phyloP scores from a whole-genome alignment of 805 yeast genomes.

The Starmerella asiatica region DNA sequence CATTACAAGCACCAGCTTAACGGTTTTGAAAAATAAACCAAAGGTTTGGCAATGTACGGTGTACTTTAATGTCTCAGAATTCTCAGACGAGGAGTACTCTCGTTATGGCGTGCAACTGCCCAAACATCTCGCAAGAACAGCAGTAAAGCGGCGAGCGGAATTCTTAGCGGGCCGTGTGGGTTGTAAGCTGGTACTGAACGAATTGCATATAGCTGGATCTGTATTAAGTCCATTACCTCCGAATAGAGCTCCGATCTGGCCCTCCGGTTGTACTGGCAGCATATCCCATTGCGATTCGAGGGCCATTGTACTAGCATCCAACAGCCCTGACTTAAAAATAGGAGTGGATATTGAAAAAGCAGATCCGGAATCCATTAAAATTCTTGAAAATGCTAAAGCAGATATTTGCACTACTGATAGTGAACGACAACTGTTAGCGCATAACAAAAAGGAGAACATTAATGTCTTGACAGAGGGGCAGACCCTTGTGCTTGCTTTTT shows the following conservation, averaged over 20 bases:
- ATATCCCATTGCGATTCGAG: constrained; percentile 6
- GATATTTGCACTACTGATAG: neutral
- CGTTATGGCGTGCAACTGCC: constrained; percentile 4
- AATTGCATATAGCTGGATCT: neutral
- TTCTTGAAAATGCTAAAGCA: neutral
- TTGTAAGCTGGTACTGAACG: constrained; percentile 1
- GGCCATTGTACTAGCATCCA: constrained; percentile 4
- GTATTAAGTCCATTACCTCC: neutral
- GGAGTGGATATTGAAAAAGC: constrained; percentile 12
- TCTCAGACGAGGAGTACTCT: neutral
- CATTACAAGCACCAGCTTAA: neutral
- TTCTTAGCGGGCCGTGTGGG: constrained; percentile 10
- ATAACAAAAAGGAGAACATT: too few relatives aligned
- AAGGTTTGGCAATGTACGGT: neutral
- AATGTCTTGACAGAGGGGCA: neutral
- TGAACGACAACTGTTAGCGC: neutral
- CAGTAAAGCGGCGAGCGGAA: constrained; percentile 8
- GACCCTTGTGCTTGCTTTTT: constrained; percentile 3
- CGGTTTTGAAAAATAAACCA: neutral
- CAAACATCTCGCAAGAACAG: neutral
- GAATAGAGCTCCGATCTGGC: constrained; percentile 11
- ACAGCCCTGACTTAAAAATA: neutral
- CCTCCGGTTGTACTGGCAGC: constrained; percentile 5
- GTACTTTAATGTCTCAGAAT: neutral
- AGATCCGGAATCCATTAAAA: neutral